Evolutionary conservation across 495 filamentous ascomycete genomes (phyloP), one percentile per base, ranked within the genome.

Genomic region (Penicillium samsonianum): DNA sequence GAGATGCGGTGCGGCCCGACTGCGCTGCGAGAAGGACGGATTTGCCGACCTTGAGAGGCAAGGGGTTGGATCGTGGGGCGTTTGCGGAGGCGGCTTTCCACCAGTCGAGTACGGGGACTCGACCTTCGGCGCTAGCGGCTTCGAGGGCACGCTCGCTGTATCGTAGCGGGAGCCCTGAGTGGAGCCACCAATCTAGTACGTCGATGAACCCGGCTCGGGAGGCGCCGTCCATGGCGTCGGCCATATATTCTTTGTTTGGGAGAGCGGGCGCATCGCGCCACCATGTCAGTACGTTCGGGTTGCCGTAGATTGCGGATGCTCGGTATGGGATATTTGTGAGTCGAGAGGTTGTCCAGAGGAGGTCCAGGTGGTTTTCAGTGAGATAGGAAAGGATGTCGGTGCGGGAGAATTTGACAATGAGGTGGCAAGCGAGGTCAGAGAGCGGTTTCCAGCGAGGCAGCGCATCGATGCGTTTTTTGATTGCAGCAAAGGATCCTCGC

Each of bases 101-200:
- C 92, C 92, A 97, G 59, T 94, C 86, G 0, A 97, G 80, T 7
- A 96, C 90, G 0, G 80, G 73, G n/a, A 96, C 76, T 53, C 91
- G 89, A 25, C 92, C 91, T 67, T 91, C 87, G 3, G 84, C 84
- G 55, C 85, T 90, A 22, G 92, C 92, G 44, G 90, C 84, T 68
- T 97, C 92, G 40, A 97, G 84, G 0, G 92, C 90, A 2, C 84
- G 77, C 60, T 96, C 92, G 22, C 86, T 91, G 68, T 95, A 96
- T 59, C 88, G 88, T 4, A 96, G 80, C 12, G 87, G 81, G 0
- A 97, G 82, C 0, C 88, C 89, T 0, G 90, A 92, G 22, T 82
- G 77, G 16, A 87, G 84, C 92, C 92, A 97, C 92, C 92, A 97
- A 46, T 96, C 88, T 4, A 97, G 79, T 0, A 96, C 89, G 53